Evolutionary conservation across 164 flowering plant genomes (phyloP), one percentile per base, ranked within the genome.

Genomic region (Macadamia integrifolia): DNA sequence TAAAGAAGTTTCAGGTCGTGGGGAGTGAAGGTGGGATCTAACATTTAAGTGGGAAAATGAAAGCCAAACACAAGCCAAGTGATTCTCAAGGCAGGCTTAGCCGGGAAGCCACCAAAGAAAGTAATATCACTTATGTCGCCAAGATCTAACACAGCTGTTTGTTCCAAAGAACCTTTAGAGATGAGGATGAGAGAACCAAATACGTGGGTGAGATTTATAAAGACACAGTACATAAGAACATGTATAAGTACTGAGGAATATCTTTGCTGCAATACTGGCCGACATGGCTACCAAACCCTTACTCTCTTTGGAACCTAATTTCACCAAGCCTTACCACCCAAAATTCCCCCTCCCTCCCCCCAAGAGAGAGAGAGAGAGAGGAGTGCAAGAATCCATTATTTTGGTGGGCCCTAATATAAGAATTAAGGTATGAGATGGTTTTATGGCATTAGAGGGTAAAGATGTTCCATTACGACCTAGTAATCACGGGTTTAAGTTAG

Each of bases 301-400:
- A 63, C 32, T 29, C 13, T 48, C 15, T 46, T 23, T 62, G 65
- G 65, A 15, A 42, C 65, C 65, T 40, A 62, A 42, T 18, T 50
- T 3, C 13, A 15, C 55, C 17, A 50, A 50, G 13, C 55, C 55
- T 50, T 15, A 6, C 13, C 3, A 50, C 17, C 17, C 9, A 50
- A 17, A 18, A 40, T 43, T 9, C 9, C 9, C 9, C 48, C 9
- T 43, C 9, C 48, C 9, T 43, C 9, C 48, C 9, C 9, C 9
- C 40, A 15, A 56, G 11, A 12, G 43, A 65, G 46, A 65, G 61
- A 66, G 61, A 66, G 52, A 66, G 61, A 35, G 50, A n/a, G 50
- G 50, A 35, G 61, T 10, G 60, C 31, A 1, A 31, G 12, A 62
- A n/a, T 62, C 2, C 0, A 3, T 10, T 29, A 59, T 59, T 59